These are phyloP conservation scores for Pseudocercospora fijiensis DNA, from an alignment of 2,329 filamentous ascomycete species.

Conservation along the genomic window DNA sequence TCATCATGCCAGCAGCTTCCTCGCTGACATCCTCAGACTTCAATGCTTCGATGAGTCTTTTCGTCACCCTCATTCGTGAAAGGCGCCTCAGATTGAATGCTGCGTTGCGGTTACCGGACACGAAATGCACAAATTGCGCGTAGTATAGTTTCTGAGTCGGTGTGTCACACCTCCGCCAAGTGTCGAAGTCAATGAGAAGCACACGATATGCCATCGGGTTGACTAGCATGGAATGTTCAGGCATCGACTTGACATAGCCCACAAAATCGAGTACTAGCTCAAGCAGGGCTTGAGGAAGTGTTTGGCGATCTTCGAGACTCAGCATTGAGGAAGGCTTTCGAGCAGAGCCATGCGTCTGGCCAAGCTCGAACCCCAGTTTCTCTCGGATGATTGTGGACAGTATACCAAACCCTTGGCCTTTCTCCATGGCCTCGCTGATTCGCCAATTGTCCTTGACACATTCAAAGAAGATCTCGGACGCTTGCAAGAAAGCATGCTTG, in stretches of 20 bases:
- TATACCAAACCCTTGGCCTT: slow-evolving; percentile 89
- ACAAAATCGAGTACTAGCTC: slow-evolving; percentile 80
- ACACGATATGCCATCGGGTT: slow-evolving; percentile 94
- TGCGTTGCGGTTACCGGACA: slow-evolving; percentile 84
- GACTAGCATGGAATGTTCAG: slow-evolving; percentile 86
- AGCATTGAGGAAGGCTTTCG: slow-evolving; percentile 28
- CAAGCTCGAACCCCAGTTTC: slow-evolving; percentile 64
- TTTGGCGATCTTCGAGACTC: slow-evolving; percentile 49
- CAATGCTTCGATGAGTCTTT: slow-evolving; percentile 82
- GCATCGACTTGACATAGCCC: slow-evolving; percentile 77
- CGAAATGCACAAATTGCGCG: slow-evolving; percentile 84
- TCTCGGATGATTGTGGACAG: slow-evolving; percentile 78
- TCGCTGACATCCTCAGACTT: slow-evolving; percentile 77
- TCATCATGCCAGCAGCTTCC: slow-evolving; percentile 72
- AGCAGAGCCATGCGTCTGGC: slow-evolving; percentile 27
- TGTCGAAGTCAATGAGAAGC: slow-evolving; percentile 85
- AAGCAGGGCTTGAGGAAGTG: slow-evolving; percentile 62
- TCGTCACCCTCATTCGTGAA: slow-evolving; percentile 87
- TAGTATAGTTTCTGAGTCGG: slow-evolving; percentile 88
- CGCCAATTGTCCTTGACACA: slow-evolving; percentile 90
- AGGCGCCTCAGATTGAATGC: slow-evolving; percentile 88
- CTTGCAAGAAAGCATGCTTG: slow-evolving; percentile 68
- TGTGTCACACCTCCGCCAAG: slow-evolving; percentile 78
- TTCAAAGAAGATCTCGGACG: slow-evolving; percentile 80
- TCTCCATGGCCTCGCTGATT: slow-evolving; percentile 97